These are phyloP conservation scores for Xylaria digitata DNA, from an alignment of 2,329 filamentous ascomycete genomes.

Conservation along the genomic window DNA sequence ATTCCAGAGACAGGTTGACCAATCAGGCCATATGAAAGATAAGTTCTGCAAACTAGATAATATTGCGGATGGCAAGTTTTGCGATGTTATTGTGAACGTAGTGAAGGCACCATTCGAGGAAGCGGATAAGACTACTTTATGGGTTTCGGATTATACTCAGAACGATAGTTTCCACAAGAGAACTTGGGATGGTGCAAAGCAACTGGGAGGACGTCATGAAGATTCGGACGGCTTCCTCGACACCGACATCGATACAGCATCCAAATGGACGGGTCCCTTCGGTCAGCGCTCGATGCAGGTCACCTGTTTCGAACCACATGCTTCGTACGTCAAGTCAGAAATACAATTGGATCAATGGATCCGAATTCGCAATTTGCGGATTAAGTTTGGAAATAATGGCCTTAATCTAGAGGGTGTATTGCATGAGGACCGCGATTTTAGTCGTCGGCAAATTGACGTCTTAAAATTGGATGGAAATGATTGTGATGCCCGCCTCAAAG, in stretches of 20 bases:
- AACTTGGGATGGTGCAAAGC: constrained; percentile 48
- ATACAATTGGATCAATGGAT: constrained; percentile 72
- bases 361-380: constrained; percentile 75
- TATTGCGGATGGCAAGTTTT: constrained; percentile 66
- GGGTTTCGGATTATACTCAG: constrained; percentile 85
- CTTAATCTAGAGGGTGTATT: constrained; percentile 77
- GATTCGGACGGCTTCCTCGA: constrained; percentile 67
- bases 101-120: constrained; percentile 62
- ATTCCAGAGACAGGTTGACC: constrained; percentile 55
- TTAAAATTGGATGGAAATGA: constrained; percentile 58
- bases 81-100: constrained; percentile 78
- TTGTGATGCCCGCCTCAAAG: constrained; percentile 62
- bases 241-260: constrained; percentile 47
- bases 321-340: constrained; percentile 64
- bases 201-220: constrained; percentile 56
- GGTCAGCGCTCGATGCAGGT: constrained; percentile 79
- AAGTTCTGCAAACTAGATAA: constrained; percentile 76
- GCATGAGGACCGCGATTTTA: constrained; percentile 65
- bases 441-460: constrained; percentile 68
- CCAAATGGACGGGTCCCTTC: constrained; percentile 77
- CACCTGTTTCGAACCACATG: constrained; percentile 76
- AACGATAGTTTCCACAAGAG: constrained; percentile 73
- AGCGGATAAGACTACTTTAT: constrained; percentile 67
- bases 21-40: constrained; percentile 58
- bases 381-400: constrained; percentile 66